A percentile compares a stretch with the other conserved stretches of the same genome.
These are phyloP conservation scores for Alternaria dauci DNA, from an alignment of 2,329 filamentous ascomycete genomes.

Conservation along the genomic window DNA sequence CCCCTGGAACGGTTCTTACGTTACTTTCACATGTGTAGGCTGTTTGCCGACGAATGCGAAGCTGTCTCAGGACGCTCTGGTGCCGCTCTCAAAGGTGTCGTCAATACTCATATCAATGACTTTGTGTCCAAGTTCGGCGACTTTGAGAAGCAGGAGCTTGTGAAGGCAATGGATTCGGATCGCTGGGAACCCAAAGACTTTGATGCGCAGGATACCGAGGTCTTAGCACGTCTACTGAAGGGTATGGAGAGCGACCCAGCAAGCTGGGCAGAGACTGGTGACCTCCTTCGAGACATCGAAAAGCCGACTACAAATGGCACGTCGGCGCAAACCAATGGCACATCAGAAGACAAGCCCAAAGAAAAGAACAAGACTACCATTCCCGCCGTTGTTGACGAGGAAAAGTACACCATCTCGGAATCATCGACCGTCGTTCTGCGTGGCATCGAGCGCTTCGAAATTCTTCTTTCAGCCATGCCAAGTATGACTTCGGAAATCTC, in stretches of 20 bases:
- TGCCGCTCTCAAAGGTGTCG: conserved; percentile 76
- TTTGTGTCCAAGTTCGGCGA: conserved; percentile 78
- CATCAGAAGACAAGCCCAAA: conserved; percentile 38
- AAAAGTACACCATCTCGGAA: conserved; percentile 84
- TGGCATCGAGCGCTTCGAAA: conserved; percentile 83
- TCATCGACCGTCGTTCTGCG: conserved; percentile 83
- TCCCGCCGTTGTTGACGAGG: conserved; percentile 79
- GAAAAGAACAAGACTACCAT: conserved; percentile 57
- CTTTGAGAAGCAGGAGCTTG: conserved; percentile 75
- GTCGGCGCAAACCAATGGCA: conserved; percentile 40
- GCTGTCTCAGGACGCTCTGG: conserved; percentile 82
- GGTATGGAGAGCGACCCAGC: conserved; percentile 75
- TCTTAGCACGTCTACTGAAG: conserved; percentile 71
- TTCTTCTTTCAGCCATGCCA: conserved; percentile 83
- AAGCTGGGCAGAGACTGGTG: conserved; percentile 69
- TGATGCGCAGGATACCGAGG: conserved; percentile 64
- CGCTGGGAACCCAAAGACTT: conserved; percentile 84
- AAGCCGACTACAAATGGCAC: conserved; percentile 37
- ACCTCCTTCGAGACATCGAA: conserved; percentile 35
- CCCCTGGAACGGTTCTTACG: conserved; percentile 76
- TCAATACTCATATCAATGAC: conserved; percentile 82
- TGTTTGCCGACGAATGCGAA: conserved; percentile 88
- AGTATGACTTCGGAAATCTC: conserved; percentile 88
- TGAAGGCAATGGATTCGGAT: conserved; percentile 80
- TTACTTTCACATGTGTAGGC: conserved; percentile 82